A percentile compares a stretch with the other conserved stretches of the same genome.
Evolutionary conservation across 2,329 filamentous ascomycete genomes (phyloP).

Genomic region (Aspergillus vadensis): DNA sequence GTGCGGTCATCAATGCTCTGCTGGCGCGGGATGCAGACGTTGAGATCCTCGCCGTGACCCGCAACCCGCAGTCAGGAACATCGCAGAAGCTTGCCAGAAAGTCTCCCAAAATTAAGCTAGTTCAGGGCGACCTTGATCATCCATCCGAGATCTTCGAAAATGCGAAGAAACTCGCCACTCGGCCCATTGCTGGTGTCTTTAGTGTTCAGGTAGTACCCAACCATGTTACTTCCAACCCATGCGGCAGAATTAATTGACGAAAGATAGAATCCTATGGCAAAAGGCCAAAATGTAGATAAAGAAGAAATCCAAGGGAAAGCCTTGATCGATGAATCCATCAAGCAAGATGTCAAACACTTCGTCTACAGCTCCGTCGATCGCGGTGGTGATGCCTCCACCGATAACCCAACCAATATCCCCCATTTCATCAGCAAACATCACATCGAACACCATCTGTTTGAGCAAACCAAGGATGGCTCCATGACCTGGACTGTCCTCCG

Average conservation of each 20-base stretch:
- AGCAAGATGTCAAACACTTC: constrained; percentile 59
- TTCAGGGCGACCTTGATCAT: constrained; percentile 61
- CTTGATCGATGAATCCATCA: constrained; percentile 60
- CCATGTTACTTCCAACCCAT: too few species aligned
- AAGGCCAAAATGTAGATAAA: neutral
- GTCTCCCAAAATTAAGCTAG: constrained; percentile 54
- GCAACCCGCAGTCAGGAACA: constrained; percentile 11
- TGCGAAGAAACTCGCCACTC: constrained; percentile 39
- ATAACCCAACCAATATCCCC: constrained; percentile 58
- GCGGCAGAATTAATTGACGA: neutral
- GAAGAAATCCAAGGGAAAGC: constrained; percentile 60
- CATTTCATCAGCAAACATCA: constrained; percentile 65
- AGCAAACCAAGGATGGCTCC: constrained; percentile 36
- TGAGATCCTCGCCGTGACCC: constrained; percentile 20
- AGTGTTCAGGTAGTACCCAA: constrained; percentile 55
- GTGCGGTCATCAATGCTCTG: constrained; percentile 14
- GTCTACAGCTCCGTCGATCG: constrained; percentile 67
- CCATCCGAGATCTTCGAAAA: constrained; percentile 53
- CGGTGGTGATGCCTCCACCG: constrained; percentile 57
- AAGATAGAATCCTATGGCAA: constrained; percentile 1
- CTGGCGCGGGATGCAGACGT: constrained; percentile 14
- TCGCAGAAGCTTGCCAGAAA: constrained; percentile 53
- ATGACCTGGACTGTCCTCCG: constrained; percentile 66
- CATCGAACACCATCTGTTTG: constrained; percentile 63
- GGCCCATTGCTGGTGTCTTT: constrained; percentile 61